Evolutionary conservation across 1,139 yeast genomes (phyloP), one percentile per base, ranked within the genome.

Genomic region (Pneumocystis sp.): DNA sequence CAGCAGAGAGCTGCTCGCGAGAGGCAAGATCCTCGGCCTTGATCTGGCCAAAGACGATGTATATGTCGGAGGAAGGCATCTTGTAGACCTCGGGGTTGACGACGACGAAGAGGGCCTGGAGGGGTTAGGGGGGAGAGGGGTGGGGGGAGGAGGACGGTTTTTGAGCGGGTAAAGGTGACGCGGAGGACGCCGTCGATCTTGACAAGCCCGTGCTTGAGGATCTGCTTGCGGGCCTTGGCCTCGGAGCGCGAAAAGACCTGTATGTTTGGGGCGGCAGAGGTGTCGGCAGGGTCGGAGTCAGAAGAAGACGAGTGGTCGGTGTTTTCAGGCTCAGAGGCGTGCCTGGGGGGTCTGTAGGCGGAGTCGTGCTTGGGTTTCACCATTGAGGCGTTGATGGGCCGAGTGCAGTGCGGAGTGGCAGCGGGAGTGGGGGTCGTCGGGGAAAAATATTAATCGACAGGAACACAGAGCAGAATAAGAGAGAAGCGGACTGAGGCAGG

Each of bases 1-100:
- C 67, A 59, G 70, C 66, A 42, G 68, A 67, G 62, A 70, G 69
- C 70, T 76, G 78, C 70, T 86, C 86, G 72, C 81, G 80, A 80
- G 87, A 85, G 81, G 85, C 85, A 79, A 87, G 80, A 81, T 89
- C 95, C 77, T 90, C 96, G 72, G 89, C 88, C 84, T 89, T 89
- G 77, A 96, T 96, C 81, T 91, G 97, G 80, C 98, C 98, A 74
- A 93, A 91, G 71, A 93, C 97, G 74, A 93, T 86, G 82, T 87
- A 93, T 73, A 96, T 86, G 77, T 97, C 96, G 75, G 96, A 95
- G 73, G 87, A 83, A 64, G 80, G 79, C 70, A 96, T 86, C 80
- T 83, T 89, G 95, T 82, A 93, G 69, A 93, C 98, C 73, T 91
- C 97, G 77, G 98, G 98, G 72, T 80, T 78, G 78, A 89, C 95